Conservation (phyloP, 495 filamentous ascomycete genomes). For the Aspergillus olivimuriae region DNA sequence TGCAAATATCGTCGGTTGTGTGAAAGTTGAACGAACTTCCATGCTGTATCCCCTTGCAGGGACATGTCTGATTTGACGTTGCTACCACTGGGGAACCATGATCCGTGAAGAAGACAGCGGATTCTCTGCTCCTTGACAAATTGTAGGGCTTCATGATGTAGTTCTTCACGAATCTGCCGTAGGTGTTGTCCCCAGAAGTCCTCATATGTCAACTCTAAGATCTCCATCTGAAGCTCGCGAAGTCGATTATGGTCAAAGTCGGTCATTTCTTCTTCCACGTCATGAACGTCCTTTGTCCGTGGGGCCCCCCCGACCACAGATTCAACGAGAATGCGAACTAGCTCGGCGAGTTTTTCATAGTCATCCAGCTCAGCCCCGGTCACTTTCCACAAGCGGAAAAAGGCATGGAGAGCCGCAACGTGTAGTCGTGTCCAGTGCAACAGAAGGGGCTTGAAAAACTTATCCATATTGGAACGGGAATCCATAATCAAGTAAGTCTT, state of each 20-base stretch:
- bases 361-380: slow-evolving; percentile 79
- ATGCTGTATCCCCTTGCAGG: slow-evolving; percentile 39
- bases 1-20: slow-evolving; percentile 90
- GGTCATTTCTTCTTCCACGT: slow-evolving; percentile 82
- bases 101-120: slow-evolving; percentile 80
- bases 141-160: slow-evolving; percentile 85
- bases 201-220: slow-evolving; percentile 85
- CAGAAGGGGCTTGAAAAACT: slow-evolving; percentile 77
- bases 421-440: slow-evolving; percentile 97
- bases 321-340: slow-evolving; percentile 85
- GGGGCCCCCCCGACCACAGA: slow-evolving; percentile 80
- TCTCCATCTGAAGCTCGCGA: slow-evolving; percentile 89
- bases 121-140: slow-evolving; percentile 97
- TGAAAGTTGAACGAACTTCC: slow-evolving; percentile 82
- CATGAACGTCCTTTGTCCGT: slow-evolving; percentile 77
- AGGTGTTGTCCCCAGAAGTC: slow-evolving; percentile 91
- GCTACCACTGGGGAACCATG: slow-evolving; percentile 73
- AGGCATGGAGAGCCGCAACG: slow-evolving; percentile 77
- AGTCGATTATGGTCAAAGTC: slow-evolving; percentile 74
- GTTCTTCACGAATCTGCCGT: slow-evolving; percentile 82
- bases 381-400: slow-evolving; percentile 87
- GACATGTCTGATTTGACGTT: slow-evolving; percentile 30
- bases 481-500: slow-evolving; percentile 73
- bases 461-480: slow-evolving; percentile 73
- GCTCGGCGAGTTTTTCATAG: slow-evolving; percentile 85